Evolutionary conservation across 2,329 filamentous ascomycete species (phyloP).

Genomic region (Rhinocladiella similis): DNA sequence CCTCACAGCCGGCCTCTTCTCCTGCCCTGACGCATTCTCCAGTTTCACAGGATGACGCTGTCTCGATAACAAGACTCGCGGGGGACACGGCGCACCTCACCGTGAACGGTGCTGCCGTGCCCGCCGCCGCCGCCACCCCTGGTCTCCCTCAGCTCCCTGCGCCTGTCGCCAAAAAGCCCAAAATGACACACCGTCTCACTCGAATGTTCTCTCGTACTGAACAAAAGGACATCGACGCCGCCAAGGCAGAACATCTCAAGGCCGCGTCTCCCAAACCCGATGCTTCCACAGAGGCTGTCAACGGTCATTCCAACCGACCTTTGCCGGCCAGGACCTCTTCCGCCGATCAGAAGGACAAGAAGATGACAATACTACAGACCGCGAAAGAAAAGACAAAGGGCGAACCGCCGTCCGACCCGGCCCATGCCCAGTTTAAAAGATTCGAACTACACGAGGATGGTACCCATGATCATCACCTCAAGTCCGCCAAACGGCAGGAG

Average conservation of each 20-base stretch:
- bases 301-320: constrained; percentile 25
- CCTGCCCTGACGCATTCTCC: constrained; percentile 15
- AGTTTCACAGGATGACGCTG: constrained; percentile 20
- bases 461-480: constrained; percentile 83
- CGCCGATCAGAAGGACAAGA: constrained; percentile 32
- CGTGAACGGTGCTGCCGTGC: constrained; percentile 38
- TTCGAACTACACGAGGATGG: constrained; percentile 65
- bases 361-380: constrained; percentile 31
- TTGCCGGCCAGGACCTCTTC: constrained; percentile 32
- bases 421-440: constrained; percentile 39
- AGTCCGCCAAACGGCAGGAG: constrained; percentile 87
- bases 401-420: constrained; percentile 23
- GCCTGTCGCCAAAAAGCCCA: constrained; percentile 35
- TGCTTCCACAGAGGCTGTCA: constrained; percentile 33
- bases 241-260: constrained; percentile 19
- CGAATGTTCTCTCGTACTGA: constrained; percentile 49
- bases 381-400: constrained; percentile 35
- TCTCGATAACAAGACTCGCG: constrained; percentile 42
- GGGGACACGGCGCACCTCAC: constrained; percentile 44
- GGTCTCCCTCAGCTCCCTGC: constrained; percentile 7
- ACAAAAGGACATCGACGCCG: constrained; percentile 37
- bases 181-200: constrained; percentile 46
- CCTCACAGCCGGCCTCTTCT: constrained; percentile 13
- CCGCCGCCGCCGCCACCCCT: constrained; percentile 24
- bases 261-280: constrained; percentile 24